Percentiles rank a stretch among this genome's conserved stretches.
phyloP scores from a whole-genome alignment of 257 asterid species.

The Scutellaria minor region DNA sequence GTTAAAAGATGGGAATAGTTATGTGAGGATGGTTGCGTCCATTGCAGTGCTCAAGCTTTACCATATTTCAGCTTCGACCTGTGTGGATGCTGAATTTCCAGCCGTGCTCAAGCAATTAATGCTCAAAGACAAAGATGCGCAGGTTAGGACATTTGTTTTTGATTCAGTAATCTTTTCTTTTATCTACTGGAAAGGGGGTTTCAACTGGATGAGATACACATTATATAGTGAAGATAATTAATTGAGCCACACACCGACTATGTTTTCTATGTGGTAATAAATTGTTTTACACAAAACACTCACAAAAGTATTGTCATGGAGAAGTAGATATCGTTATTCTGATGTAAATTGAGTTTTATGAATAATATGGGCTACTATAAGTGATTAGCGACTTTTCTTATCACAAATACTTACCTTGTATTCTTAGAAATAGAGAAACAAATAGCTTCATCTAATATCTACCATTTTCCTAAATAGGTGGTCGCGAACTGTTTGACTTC shows the following conservation, averaged over 20 bases:
- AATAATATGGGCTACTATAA: conserved; percentile 6
- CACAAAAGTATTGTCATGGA: not conserved
- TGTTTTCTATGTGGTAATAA: not conserved
- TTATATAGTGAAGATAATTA: not conserved
- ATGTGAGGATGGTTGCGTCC: conserved; percentile 88
- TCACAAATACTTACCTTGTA: conserved; percentile 6
- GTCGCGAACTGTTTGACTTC: conserved; percentile 89
- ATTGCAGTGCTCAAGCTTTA: conserved; percentile 91
- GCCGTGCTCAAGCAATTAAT: conserved; percentile 80
- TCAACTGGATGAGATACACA: not conserved
- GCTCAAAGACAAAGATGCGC: conserved; percentile 95
- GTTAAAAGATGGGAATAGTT: conserved; percentile 86
- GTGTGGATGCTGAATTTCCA: conserved; percentile 95
- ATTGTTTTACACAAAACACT: not conserved
- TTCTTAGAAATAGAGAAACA: not conserved
- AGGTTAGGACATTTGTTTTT: conserved; percentile 54
- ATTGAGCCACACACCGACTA: not conserved
- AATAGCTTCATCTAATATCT: conserved; percentile 10
- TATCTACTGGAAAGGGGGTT: not conserved
- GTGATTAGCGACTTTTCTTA: not conserved
- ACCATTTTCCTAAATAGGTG: conserved; percentile 56
- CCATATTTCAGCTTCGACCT: conserved; percentile 82
- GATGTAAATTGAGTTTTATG: conserved; percentile 7
- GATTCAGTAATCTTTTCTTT: conserved; percentile 10
- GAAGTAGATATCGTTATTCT: conserved; percentile 26